phyloP scores from a whole-genome alignment of 306 rosid species.

The Vigna unguiculata region DNA sequence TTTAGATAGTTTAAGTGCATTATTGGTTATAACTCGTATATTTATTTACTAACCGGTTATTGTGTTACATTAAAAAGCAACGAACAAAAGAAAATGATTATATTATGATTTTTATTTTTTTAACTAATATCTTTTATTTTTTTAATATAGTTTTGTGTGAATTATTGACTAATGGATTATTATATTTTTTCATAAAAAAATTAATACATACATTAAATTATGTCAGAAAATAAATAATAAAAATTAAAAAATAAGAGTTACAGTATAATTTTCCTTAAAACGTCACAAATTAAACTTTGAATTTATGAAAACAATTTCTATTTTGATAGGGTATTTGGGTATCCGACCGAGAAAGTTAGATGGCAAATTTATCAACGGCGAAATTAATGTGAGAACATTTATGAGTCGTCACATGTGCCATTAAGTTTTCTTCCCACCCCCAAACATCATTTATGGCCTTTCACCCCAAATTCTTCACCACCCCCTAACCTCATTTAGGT shows the following conservation, averaged over 20 bases:
- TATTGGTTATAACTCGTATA: background rate
- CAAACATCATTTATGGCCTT: constrained; percentile 36
- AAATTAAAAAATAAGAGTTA: too few species aligned
- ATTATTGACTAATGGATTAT: too few species aligned
- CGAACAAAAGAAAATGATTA: background rate
- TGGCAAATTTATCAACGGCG: background rate
- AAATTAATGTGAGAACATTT: constrained; percentile 56
- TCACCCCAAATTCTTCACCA: constrained; percentile 33
- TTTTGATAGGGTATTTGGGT: background rate
- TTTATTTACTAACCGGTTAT: background rate
- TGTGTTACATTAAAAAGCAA: background rate
- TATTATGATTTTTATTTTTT: too few species aligned
- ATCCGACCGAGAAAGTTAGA: background rate
- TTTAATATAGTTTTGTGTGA: too few species aligned
- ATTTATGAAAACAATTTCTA: background rate
- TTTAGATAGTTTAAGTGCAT: too few species aligned
- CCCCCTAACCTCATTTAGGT: background rate
- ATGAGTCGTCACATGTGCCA: constrained; percentile 66
- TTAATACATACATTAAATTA: too few species aligned
- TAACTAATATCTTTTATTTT: too few species aligned
- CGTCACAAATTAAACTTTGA: background rate
- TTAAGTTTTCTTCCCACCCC: constrained; percentile 43
- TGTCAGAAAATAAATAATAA: too few species aligned
- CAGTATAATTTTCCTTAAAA: too few species aligned
- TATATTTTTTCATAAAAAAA: too few species aligned